Evolutionary conservation across 441 rosid species (phyloP).

Genomic region (Brassica hybrid): DNA sequence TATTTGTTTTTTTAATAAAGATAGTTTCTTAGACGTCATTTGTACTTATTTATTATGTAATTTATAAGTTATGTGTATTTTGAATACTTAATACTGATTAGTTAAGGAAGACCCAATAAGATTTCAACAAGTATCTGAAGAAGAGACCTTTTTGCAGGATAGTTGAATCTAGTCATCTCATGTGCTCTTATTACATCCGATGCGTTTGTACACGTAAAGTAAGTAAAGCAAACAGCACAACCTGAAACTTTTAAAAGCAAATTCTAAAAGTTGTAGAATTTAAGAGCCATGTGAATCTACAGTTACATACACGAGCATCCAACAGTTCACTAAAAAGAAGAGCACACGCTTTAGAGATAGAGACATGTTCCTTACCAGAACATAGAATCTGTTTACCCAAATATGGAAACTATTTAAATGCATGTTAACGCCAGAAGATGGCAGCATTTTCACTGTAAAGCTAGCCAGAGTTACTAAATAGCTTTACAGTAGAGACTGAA

Average conservation of each 20-base stretch:
- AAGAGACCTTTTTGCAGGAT: too few relatives aligned
- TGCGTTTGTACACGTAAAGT: conserved; percentile 13
- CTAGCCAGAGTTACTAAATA: neutral
- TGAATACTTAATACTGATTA: too few relatives aligned
- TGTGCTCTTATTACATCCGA: conserved; percentile 14
- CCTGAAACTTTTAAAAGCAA: conserved; percentile 15
- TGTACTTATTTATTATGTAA: neutral
- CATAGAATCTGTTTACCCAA: conserved; percentile 26
- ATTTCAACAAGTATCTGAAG: too few relatives aligned
- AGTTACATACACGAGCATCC: conserved; percentile 31
- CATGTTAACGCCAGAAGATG: conserved; percentile 28
- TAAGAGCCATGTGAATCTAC: conserved; percentile 45
- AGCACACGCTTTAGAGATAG: conserved; percentile 24
- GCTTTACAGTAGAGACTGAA: conserved; percentile 7
- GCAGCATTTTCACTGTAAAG: conserved; percentile 8
- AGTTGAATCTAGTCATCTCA: too few relatives aligned
- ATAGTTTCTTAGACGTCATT: neutral
- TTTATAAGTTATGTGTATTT: too few relatives aligned
- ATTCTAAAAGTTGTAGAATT: conserved; percentile 18
- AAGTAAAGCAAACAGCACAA: conserved; percentile 25
- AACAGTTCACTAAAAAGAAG: conserved; percentile 31
- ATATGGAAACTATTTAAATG: conserved; percentile 32
- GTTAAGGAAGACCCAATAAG: too few relatives aligned
- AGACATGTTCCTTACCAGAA: conserved; percentile 31
- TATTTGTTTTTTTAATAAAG: neutral